Conservation (phyloP, 192 early-diverging fungal genomes). For the Backusella tarrabulga region DNA sequence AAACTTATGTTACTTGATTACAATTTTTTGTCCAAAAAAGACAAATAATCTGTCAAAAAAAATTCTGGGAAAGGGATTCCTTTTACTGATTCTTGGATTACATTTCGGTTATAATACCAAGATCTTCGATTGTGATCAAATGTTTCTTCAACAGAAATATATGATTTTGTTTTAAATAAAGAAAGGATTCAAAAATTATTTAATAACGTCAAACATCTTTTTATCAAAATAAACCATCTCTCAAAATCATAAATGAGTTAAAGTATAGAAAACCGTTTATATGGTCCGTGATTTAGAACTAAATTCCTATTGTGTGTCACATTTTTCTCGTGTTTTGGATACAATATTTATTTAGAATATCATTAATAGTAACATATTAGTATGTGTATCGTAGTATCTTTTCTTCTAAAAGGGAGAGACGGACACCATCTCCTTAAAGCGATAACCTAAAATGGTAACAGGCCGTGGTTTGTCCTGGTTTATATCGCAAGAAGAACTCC, state of each 20-base stretch:
- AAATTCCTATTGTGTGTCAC: constrained; percentile 1
- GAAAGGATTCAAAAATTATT: not conserved
- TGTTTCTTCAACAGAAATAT: not conserved
- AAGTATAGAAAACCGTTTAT: not conserved
- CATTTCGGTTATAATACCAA: not conserved
- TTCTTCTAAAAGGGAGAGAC: not conserved
- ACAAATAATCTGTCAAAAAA: too few relatives aligned
- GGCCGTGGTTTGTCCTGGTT: not conserved
- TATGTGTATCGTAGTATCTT: not conserved
- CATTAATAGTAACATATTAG: not conserved
- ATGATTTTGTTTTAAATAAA: not conserved
- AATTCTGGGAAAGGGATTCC: not conserved
- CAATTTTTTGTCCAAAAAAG: too few relatives aligned
- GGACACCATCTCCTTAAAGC: not conserved
- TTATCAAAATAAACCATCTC: not conserved
- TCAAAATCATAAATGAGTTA: not conserved
- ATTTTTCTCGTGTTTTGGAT: not conserved
- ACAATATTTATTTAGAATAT: not conserved
- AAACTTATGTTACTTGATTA: too few relatives aligned
- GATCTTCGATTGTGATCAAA: not conserved
- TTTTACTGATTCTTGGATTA: not conserved
- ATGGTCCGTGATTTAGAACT: not conserved
- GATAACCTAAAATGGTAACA: not conserved
- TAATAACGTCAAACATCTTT: not conserved
- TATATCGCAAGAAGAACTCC: not conserved